phyloP scores from a whole-genome alignment of 2,329 filamentous ascomycete species.

The Thermoascus crustaceus region DNA sequence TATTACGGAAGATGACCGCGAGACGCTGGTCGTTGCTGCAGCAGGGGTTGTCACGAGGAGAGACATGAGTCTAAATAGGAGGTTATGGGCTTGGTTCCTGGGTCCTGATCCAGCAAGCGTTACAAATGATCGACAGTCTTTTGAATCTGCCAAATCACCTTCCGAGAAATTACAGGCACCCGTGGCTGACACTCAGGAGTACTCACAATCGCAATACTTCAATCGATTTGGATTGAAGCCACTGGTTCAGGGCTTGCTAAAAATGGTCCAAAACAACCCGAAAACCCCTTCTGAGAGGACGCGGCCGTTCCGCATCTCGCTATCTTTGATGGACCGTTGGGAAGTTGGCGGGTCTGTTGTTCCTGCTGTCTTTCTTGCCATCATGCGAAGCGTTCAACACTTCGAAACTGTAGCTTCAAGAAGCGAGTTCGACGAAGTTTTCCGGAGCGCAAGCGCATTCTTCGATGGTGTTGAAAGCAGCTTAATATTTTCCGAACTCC shows the following conservation, averaged over 20 bases:
- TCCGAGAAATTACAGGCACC: conserved; percentile 20
- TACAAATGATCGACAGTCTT: conserved; percentile 26
- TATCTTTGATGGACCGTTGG: conserved; percentile 97
- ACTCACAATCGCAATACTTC: conserved; percentile 70
- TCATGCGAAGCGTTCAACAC: conserved; percentile 67
- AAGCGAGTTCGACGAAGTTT: conserved; percentile 70
- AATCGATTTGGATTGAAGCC: conserved; percentile 67
- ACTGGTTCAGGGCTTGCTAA: conserved; percentile 64
- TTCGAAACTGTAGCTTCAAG: conserved; percentile 64
- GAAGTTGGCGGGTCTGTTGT: conserved; percentile 89
- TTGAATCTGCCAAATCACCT: conserved; percentile 20
- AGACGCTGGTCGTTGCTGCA: conserved; percentile 73
- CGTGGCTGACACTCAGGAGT: conserved; percentile 32
- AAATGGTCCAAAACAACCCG: conserved; percentile 59
- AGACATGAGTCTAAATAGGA: conserved; percentile 93
- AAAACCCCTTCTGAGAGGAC: conserved; percentile 59
- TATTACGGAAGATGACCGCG: conserved; percentile 66
- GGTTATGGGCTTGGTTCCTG: conserved; percentile 93
- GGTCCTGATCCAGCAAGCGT: conserved; percentile 57
- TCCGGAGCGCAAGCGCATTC: conserved; percentile 88
- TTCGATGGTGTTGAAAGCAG: conserved; percentile 96
- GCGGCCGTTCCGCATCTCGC: conserved; percentile 79
- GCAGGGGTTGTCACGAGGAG: conserved; percentile 78
- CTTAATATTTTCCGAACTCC: conserved; percentile 79
- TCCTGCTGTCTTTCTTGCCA: conserved; percentile 77